A percentile compares a stretch with the other conserved stretches of the same genome.
Evolutionary conservation across 371 early-diverging fungal genomes (phyloP).

Genomic region (Mucor irregularis): DNA sequence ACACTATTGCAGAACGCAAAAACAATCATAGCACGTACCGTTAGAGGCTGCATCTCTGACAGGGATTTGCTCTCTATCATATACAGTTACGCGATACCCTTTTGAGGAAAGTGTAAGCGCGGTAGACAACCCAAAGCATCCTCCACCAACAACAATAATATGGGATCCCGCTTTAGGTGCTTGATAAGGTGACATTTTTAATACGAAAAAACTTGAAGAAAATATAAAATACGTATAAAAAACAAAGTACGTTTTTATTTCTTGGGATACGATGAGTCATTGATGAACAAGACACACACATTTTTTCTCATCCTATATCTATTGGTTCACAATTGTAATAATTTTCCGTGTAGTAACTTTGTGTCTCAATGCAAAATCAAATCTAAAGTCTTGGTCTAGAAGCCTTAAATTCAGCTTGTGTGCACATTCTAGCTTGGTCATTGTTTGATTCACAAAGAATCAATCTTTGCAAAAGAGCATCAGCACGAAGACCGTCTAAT

Average conservation of each 20-base stretch:
- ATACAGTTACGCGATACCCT: conserved; percentile 35
- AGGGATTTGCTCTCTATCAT: conserved; percentile 47
- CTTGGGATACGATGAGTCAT: too few relatives aligned
- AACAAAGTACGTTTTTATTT: too few relatives aligned
- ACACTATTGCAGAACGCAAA: too few relatives aligned
- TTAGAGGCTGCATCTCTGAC: conserved; percentile 46
- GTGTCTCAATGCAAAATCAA: too few relatives aligned
- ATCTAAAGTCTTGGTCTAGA: not conserved
- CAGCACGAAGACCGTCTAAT: conserved; percentile 24
- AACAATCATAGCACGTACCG: conserved; percentile 17
- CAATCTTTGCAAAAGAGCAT: conserved; percentile 12
- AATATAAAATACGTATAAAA: too few relatives aligned
- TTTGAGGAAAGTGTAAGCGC: conserved; percentile 39
- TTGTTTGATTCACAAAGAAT: conserved; percentile 17
- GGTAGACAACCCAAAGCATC: conserved; percentile 54
- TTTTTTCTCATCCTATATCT: too few relatives aligned
- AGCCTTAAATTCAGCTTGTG: conserved; percentile 17
- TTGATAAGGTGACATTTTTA: conserved; percentile 4
- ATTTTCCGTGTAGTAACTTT: too few relatives aligned
- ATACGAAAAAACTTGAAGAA: too few relatives aligned
- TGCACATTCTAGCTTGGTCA: conserved; percentile 18
- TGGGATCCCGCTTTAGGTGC: conserved; percentile 23
- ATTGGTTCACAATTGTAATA: too few relatives aligned
- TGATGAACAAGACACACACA: too few relatives aligned
- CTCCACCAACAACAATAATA: conserved; percentile 56